These are phyloP conservation scores for Penicillium aurantiogriseum DNA, from an alignment of 2,329 filamentous ascomycete genomes.

Conservation along the genomic window DNA sequence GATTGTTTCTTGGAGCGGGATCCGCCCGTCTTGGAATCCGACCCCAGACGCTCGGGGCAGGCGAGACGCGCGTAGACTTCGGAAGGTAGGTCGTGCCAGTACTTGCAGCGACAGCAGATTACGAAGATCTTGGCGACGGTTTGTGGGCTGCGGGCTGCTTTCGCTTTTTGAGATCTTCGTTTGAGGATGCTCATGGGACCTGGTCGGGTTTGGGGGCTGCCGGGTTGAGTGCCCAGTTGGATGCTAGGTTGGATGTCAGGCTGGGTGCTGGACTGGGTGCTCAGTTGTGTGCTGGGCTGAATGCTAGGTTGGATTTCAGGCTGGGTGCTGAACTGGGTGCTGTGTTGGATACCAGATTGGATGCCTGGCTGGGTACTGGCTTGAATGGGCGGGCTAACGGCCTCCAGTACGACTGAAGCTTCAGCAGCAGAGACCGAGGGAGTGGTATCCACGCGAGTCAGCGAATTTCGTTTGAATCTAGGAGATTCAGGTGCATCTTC, in stretches of 20 bases:
- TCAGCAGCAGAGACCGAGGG: not conserved
- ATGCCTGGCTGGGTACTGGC: not conserved
- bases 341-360: not conserved
- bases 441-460: not conserved
- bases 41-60: slow-evolving; percentile 21
- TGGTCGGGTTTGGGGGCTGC: slow-evolving; percentile 6
- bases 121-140: slow-evolving; percentile 42
- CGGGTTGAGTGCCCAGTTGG: not conserved
- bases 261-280: not conserved
- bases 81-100: slow-evolving; percentile 46
- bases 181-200: slow-evolving; percentile 7
- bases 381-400: not conserved
- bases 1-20: slow-evolving; percentile 3
- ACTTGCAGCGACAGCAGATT: slow-evolving; percentile 45
- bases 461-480: not conserved
- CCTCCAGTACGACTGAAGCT: not conserved
- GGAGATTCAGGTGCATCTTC: slow-evolving; percentile 24
- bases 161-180: slow-evolving; percentile 18
- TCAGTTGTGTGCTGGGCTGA: not conserved
- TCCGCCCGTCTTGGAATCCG: slow-evolving; percentile 8
- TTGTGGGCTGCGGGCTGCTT: slow-evolving; percentile 17
- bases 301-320: not conserved
- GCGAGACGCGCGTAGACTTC: slow-evolving; percentile 39
- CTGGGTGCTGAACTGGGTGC: not conserved
- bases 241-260: not conserved